These are phyloP conservation scores for Saccharum officinarum DNA, from an alignment of 176 grass and related monocot species.

Conservation along the genomic window DNA sequence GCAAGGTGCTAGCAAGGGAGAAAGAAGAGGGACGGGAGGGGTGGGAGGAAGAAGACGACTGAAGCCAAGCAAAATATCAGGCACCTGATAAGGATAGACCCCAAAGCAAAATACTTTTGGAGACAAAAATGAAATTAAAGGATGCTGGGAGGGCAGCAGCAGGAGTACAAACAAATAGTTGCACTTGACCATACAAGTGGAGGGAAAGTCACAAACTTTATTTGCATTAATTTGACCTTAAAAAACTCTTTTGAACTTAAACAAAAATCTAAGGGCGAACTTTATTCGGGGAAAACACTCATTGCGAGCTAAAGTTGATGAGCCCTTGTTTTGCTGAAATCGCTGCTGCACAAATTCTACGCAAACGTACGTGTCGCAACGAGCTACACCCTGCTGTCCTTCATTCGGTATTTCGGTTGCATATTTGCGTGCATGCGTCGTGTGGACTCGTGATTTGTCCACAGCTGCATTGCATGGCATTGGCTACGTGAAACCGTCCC, in stretches of 20 bases:
- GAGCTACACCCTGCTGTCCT: no score
- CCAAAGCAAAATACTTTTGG: no score
- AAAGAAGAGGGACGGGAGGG: no score
- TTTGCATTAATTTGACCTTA: neutral
- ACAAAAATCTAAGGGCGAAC: neutral
- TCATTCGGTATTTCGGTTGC: no score
- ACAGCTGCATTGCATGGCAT: neutral
- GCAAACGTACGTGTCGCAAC: constrained; percentile 31
- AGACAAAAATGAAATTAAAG: neutral
- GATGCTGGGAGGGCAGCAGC: neutral
- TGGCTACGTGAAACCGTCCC: neutral
- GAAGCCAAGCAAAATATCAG: no score
- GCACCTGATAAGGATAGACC: no score
- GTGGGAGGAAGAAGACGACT: no score
- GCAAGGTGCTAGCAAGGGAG: no score
- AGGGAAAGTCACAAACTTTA: neutral
- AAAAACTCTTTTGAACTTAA: neutral
- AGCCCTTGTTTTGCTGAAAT: constrained; percentile 30
- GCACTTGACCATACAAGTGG: neutral
- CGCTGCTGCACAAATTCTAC: constrained; percentile 29
- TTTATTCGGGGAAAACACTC: no score
- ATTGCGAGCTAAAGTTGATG: no score
- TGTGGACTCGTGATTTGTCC: neutral
- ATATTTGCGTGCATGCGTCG: neutral
- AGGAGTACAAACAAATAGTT: neutral